Evolutionary conservation across 331 rosid species (phyloP), one percentile per base, ranked within the genome.

Genomic region (Malus hybrid): DNA sequence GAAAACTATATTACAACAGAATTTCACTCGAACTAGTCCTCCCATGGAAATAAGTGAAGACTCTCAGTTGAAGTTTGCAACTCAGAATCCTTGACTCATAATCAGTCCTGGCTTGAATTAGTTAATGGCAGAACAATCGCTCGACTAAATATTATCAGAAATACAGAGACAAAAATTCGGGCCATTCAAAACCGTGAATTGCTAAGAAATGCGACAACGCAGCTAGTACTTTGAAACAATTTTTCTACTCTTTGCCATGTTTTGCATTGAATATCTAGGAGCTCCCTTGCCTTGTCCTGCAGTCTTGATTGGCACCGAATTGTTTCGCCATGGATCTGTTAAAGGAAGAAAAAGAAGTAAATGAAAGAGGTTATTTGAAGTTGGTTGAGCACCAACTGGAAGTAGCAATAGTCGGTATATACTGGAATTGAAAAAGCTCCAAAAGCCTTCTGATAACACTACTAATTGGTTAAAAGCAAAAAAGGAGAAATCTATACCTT

Each of bases 251-350:
- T 83, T 72, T 90, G 87, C 98, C 98, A 93, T 61, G 90, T 92
- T 75, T 75, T 64, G 82, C 82, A 68, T 63, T 94, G 98, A 68
- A 85, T 83, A 44, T 94, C 98, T n/a, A 90, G 89, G 70, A 94
- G 95, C 83, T 82, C 87, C 82, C 82, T 87, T 18, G 97, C 96
- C 88, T 94, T 91, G 12, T 84, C 92, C 71, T 87, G 97, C 58
- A 93, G 84, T 66, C 73, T 68, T 58, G 85, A 79, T 66, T 85
- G 91, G 82, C 92, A 79, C 72, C 95, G 83, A 75, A 93, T 81
- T 6, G 96, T 88, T 82, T 93, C 96, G 9, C 98, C 96, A 6
- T 93, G 98, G 77, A 93, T 91, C 98, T 93, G 82, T 52, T 36
- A 7, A 68, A 33, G 77, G 77, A 75, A 52, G 36, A 61, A 73